Evolutionary conservation across 2,329 filamentous ascomycete species (phyloP).

Genomic region (Ophiognomonia clavigignenti-juglandacearum): DNA sequence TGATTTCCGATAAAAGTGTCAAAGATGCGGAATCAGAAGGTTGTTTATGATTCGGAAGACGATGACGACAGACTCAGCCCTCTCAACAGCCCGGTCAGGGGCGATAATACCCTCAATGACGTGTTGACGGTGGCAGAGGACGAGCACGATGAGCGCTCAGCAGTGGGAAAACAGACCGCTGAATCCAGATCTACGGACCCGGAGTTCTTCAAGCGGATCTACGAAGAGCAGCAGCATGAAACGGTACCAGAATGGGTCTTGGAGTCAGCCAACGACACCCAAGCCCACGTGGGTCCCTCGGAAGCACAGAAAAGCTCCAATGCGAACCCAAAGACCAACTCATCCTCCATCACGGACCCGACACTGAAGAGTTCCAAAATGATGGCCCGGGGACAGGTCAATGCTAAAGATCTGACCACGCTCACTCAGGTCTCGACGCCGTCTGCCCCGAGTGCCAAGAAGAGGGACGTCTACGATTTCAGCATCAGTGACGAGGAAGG

Average conservation of each 20-base stretch:
- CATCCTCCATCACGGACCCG: conserved; percentile 26
- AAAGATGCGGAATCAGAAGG: conserved; percentile 22
- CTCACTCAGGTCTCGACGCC: conserved; percentile 31
- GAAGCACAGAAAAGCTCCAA: conserved; percentile 5
- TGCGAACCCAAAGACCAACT: conserved; percentile 9
- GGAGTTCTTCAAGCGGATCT: conserved; percentile 42
- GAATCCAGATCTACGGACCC: conserved; percentile 40
- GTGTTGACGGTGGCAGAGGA: not conserved
- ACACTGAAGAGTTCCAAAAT: conserved; percentile 10
- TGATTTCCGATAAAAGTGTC: not conserved
- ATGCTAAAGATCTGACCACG: conserved; percentile 18
- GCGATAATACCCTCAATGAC: not conserved
- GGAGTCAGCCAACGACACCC: not conserved
- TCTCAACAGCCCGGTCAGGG: conserved; percentile 16
- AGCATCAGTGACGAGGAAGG: conserved; percentile 35
- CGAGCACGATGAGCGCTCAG: not conserved
- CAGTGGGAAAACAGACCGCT: conserved; percentile 7
- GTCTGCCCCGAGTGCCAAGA: conserved; percentile 16
- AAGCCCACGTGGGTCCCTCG: not conserved
- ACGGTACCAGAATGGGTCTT: conserved; percentile 7
- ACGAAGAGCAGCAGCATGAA: conserved; percentile 39
- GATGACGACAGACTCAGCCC: conserved; percentile 25
- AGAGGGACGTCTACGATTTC: conserved; percentile 37
- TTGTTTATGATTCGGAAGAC: conserved; percentile 30
- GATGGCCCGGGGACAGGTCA: not conserved